Conservation (phyloP, 768 basidiomycete species). For the Mrakia frigida region DNA sequence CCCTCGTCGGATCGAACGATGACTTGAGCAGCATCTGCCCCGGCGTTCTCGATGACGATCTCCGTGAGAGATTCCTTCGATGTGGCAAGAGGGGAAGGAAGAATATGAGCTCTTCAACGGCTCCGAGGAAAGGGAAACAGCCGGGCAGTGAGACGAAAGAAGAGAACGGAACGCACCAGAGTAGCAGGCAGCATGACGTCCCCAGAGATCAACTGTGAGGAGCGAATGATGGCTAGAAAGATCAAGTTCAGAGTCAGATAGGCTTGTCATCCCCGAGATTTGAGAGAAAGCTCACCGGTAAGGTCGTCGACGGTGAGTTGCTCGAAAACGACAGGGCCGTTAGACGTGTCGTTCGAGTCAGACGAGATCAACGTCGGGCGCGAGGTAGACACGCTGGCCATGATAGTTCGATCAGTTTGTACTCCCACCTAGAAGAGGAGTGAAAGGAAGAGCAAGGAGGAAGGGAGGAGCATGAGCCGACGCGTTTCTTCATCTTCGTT, state of each 20-base stretch:
- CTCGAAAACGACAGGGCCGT: slow-evolving; percentile 1
- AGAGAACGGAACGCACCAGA: slow-evolving; percentile 37
- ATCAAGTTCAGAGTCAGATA: no score
- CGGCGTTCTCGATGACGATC: slow-evolving; percentile 53
- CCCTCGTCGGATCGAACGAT: slow-evolving; percentile 65
- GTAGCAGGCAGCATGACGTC: slow-evolving; percentile 42
- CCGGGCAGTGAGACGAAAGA: no score
- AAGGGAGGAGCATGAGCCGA: no score
- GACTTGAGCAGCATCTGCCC: slow-evolving; percentile 63
- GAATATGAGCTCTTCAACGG: no score
- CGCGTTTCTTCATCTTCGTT: no score
- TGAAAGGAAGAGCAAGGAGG: no score
- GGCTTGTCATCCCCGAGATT: slow-evolving; percentile 49
- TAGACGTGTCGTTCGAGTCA: background rate
- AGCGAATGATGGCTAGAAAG: slow-evolving; percentile 67
- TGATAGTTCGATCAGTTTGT: slow-evolving; percentile 17
- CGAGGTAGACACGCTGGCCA: background rate
- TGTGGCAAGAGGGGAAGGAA: no score
- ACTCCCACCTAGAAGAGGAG: background rate
- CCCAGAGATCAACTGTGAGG: slow-evolving; percentile 62
- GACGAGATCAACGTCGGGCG: background rate
- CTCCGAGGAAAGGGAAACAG: no score
- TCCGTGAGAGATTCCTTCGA: slow-evolving; percentile 53
- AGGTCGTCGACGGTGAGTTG: slow-evolving; percentile 9
- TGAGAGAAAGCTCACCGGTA: no score